Evolutionary conservation across 805 yeast species (phyloP), one percentile per base, ranked within the genome.

Genomic region (Hanseniaspora osmophila): DNA sequence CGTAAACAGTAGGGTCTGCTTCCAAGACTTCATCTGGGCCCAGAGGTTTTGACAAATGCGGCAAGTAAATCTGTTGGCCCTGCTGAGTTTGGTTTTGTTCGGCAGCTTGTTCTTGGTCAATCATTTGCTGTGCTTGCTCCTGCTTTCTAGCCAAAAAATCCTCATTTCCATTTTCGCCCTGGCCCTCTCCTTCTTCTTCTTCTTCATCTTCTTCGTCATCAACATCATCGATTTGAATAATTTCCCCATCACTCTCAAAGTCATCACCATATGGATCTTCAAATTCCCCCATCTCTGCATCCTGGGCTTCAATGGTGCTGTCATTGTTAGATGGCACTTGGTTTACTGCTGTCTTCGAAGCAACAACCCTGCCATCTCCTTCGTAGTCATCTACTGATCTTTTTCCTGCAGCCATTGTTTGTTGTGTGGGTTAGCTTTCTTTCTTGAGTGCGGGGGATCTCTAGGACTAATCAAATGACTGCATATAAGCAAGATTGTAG

Each of bases 11-110:
- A 40, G 95, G 95, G 65, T 92, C 98, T 1, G 97, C 95, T 66
- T 90, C 96, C 59, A 92, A 71, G 11, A 83, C 94, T 67, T 92
- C 97, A 66, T 86, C 95, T 2, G 95, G 94, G 1, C 96, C 96
- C 53, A 92, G 71, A 6, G 96, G 96, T 55, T 76, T 78, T 27
- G 92, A 80, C 64, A 78, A 74, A 60, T 87, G 94, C 17, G 98
- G 97, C 52, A 92, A 69, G 64, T 84, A 92, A 40, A 90, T 66
- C 45, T 50, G 66, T 54, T 42, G 77, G 65, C 55, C 57, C 30
- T 46, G 44, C 7, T 16, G 69, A 4, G 37, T 65, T 47, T 64
- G 66, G 12, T 61, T 55, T 27, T 58, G 57, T 30, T 58, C 60
- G 33, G 63, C 67, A 43, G 64, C 65, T 44, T 63, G 61, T 42